A percentile compares a stretch with the other conserved stretches of the same genome.
Conservation (phyloP, 257 asterid species). For the Gentiana macrophylla region DNA sequence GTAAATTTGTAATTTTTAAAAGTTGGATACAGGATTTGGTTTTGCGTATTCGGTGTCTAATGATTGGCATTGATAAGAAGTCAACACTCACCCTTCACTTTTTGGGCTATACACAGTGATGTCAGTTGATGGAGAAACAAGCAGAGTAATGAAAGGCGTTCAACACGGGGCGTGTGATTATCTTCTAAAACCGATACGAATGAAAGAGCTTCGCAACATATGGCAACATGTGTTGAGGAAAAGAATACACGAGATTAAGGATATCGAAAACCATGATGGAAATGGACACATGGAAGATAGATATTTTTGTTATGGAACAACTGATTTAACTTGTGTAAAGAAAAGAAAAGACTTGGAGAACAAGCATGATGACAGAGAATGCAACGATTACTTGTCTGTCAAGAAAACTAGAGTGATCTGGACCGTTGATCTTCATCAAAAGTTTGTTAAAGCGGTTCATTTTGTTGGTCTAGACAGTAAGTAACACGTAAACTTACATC, state of each 20-base stretch:
- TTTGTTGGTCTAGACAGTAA: conserved; percentile 53
- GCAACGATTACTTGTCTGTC: conserved; percentile 31
- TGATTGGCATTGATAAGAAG: not conserved
- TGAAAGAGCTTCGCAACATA: conserved; percentile 63
- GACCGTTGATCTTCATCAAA: conserved; percentile 51
- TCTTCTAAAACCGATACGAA: conserved; percentile 61
- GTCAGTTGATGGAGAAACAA: conserved; percentile 66
- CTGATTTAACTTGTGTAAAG: conserved; percentile 36
- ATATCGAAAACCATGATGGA: conserved; percentile 24
- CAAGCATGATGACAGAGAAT: conserved; percentile 33
- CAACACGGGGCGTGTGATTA: conserved; percentile 74
- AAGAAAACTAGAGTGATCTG: conserved; percentile 82
- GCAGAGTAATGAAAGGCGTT: conserved; percentile 71
- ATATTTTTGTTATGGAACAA: conserved; percentile 27
- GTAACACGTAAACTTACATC: conserved; percentile 11
- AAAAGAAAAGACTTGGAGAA: conserved; percentile 45
- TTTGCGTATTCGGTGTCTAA: too few relatives aligned
- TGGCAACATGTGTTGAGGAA: conserved; percentile 78
- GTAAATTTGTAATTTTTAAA: too few relatives aligned
- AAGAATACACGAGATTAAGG: conserved; percentile 39
- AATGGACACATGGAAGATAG: conserved; percentile 37
- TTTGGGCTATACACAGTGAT: conserved; percentile 35
- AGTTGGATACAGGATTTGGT: too few relatives aligned
- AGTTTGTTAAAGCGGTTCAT: conserved; percentile 52
- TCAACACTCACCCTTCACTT: not conserved